Evolutionary conservation across 345 rosid genomes (phyloP), one percentile per base, ranked within the genome.

Genomic region (Dipteronia sinensis): DNA sequence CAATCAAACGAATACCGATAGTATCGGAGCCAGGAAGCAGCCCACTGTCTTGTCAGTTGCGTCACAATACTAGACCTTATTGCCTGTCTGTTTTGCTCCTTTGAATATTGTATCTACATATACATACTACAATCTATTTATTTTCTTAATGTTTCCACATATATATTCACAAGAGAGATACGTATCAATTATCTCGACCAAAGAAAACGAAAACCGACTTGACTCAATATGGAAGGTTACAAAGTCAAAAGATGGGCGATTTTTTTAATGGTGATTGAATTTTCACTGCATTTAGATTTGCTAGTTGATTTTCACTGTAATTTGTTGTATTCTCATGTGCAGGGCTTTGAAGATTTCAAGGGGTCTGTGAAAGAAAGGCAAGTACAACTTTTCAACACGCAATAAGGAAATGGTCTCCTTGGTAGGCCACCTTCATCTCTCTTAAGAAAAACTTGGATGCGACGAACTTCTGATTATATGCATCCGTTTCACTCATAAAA

Each of bases 191-290:
- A 2, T 53, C 16, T 44, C 22, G 12, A 10, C 3, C 3, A 22
- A 59, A 62, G 53, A 62, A 40, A 61, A 27, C 16, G 44, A 63
- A 64, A 74, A 74, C 73, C 79, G 89, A 88, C 87, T 82, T 81
- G 85, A 75, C 85, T 46, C 27, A n/a, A 42, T 71, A 80, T 75
- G 64, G 42, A 56, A 31, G 68, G 9, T n/a, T 59, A 55, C 58
- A 74, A 79, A 83, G 87, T 86, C 89, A 84, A 86, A 78, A 80
- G 84, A 75, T 7, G 31, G 49, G 34, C 51, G 70, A 42, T 46
- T 44, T 22, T 56, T 71, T 27, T 19, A 63, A 44, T 31, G 44
- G 34, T 58, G 58, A 71, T 80, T 83, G 87, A 78, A 65, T 34
- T 73, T 72, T 76, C 83, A 76, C 81, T 8, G 76, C 72, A 76